Evolutionary conservation across 2,329 filamentous ascomycete genomes (phyloP), one percentile per base, ranked within the genome.

Genomic region (Fusarium citri): DNA sequence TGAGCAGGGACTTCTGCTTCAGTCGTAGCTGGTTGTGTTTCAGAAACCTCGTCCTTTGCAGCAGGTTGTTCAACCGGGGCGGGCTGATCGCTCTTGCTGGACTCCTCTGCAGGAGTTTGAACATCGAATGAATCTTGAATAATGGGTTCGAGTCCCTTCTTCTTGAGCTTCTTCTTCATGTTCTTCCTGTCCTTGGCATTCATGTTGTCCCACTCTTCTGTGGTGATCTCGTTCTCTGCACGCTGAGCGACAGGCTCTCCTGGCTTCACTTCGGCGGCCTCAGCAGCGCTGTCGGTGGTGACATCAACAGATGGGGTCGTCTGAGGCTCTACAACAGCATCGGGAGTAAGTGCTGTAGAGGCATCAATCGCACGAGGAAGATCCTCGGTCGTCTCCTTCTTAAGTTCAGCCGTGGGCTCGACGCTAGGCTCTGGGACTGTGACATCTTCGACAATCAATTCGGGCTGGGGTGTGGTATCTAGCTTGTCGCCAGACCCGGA

Each of bases 121-220:
- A 41, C 15, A 16, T 55, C 50, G 7, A 64, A 59, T 14, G 58
- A 57, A 18, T 67, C 66, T 56, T 70, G 56, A 25, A 74, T 42
- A n/a, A 74, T 57, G 3, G 47, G 40, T 22, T 74, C 72, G 1
- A 73, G 50, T 11, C 66, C 71, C 66, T 64, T 68, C 53, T 74
- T 74, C 55, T 59, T 72, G 11, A 74, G 71, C 20, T 65, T 69
- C 45, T 72, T 74, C 40, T 59, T 74, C 53, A 74, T 67, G 50
- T 69, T 68, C 67, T 72, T 74, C 47, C 64, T 74, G 3, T 74
- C 72, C 58, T 74, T 74, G 25, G 41, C 53, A 25, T 31, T 57
- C 23, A 74, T 59, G 16, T 37, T 67, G 8, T 59, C 46, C 72
- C 72, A 74, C n/a, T 66, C 69, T 48, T 75, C 64, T 2, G 55